Percentiles rank a stretch among this genome's conserved stretches.
These are phyloP conservation scores for Mortierella sp. DNA, from an alignment of 371 early-diverging fungal species.

Conservation along the genomic window DNA sequence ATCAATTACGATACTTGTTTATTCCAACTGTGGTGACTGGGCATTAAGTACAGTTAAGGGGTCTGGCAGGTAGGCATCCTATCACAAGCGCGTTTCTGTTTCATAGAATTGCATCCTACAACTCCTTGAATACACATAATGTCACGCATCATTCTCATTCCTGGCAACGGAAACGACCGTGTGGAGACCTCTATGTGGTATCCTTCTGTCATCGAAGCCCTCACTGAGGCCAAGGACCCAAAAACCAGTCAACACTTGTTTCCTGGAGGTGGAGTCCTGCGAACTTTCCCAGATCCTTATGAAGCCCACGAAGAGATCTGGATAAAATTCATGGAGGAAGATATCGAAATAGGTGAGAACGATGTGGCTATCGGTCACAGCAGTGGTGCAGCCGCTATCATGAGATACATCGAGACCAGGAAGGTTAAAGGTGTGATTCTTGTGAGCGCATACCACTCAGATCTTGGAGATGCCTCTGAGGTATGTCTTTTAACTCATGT, in stretches of 20 bases:
- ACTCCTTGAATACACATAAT: conserved; percentile 16
- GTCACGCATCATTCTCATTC: conserved; percentile 54
- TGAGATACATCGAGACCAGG: conserved; percentile 45
- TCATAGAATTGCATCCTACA: not conserved
- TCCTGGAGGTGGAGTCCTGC: conserved; percentile 43
- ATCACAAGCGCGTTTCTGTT: conserved; percentile 3
- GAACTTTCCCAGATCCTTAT: conserved; percentile 52
- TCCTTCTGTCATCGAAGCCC: conserved; percentile 38
- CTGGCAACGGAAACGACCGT: conserved; percentile 54
- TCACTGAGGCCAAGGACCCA: conserved; percentile 26
- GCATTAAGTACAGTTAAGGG: conserved; percentile 15
- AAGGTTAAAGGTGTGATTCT: conserved; percentile 56
- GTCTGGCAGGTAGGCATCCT: not conserved
- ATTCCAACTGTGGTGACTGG: conserved; percentile 14
- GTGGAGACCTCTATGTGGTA: conserved; percentile 57
- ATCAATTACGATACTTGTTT: conserved; percentile 3
- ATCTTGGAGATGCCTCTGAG: conserved; percentile 50
- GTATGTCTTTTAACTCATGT: conserved; percentile 14
- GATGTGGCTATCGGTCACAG: conserved; percentile 58
- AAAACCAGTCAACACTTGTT: conserved; percentile 31
- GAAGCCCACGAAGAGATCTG: conserved; percentile 54
- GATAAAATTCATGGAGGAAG: conserved; percentile 53
- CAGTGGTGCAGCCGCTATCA: conserved; percentile 44
- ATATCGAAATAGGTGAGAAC: conserved; percentile 35
- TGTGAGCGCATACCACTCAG: conserved; percentile 57